Evolutionary conservation across 441 rosid species (phyloP), one percentile per base, ranked within the genome.

Genomic region (Metrosideros polymorpha): DNA sequence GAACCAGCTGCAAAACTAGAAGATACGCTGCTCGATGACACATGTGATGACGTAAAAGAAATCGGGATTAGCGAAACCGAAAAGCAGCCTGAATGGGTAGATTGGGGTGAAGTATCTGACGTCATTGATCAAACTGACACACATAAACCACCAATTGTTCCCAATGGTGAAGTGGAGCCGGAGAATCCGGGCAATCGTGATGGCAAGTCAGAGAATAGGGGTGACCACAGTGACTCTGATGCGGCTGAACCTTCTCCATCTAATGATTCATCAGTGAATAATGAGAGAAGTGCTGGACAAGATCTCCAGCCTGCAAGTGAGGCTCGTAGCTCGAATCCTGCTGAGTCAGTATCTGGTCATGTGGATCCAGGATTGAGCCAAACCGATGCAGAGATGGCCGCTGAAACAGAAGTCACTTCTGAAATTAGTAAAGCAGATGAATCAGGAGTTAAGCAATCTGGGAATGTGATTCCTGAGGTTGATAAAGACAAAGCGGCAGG

Each of bases 71-170:
- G 86, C 83, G 83, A 87, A 82, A 89, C 91, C 85, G 98, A 93
- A 76, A 94, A 92, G 79, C 91, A 93, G 43, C 91, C 95, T 32
- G 94, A 89, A 29, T 95, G 98, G 98, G 98, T 97, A 75, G 98
- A 97, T 86, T 96, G 98, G 99, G 92, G 96, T 90, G 98, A 95
- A 91, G 94, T 92, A 61, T 92, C 93, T 2, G 96, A 93, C 86
- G 85, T 92, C 82, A 86, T 85, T 85, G 92, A 91, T 63, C 92
- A 93, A 85, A 85, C 90, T 18, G 87, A 85, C 84, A 43, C 90
- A 45, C 86, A 87, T 82, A 92, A 91, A 89, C 84, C 92, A 87
- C 85, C 86, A 61, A 61, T 39, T 75, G 52, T 89, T 75, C 88
- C 93, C 63, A 94, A 91, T 87, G 94, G 94, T 49, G 92, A 92